Evolutionary conservation across 768 basidiomycete species (phyloP).

Genomic region (Mycena venus): DNA sequence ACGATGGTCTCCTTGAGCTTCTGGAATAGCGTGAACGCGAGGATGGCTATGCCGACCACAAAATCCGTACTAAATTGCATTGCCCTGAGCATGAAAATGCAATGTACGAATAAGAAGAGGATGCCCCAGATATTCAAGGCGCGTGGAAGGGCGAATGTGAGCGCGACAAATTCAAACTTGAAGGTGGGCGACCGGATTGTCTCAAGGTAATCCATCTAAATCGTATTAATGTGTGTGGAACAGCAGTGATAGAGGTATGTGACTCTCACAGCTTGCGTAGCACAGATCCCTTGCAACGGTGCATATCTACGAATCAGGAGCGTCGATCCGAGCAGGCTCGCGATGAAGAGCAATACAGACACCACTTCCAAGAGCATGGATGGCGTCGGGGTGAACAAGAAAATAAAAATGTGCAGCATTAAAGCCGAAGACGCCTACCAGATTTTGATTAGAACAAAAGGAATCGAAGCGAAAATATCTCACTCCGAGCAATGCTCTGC

Average conservation of each 20-base stretch:
- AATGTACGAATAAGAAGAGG: constrained; percentile 49
- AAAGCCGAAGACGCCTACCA: constrained; percentile 39
- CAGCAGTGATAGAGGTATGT: not conserved
- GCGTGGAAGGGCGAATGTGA: constrained; percentile 67
- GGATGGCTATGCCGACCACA: constrained; percentile 22
- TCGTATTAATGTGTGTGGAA: constrained; percentile 14
- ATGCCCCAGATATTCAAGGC: constrained; percentile 66
- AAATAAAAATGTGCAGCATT: constrained; percentile 46
- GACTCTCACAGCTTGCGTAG: constrained; percentile 60
- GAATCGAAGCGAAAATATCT: constrained; percentile 38
- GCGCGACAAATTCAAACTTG: constrained; percentile 63
- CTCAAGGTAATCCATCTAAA: constrained; percentile 52
- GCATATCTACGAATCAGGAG: constrained; percentile 54
- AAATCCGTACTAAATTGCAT: constrained; percentile 18
- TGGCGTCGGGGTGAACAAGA: constrained; percentile 48
- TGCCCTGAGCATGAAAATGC: constrained; percentile 45
- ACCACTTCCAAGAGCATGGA: constrained; percentile 43
- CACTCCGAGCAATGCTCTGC: constrained; percentile 53
- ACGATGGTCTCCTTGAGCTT: too few species aligned
- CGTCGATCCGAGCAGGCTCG: constrained; percentile 52
- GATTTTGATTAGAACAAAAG: constrained; percentile 38
- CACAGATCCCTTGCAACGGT: constrained; percentile 49
- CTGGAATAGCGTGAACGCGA: constrained; percentile 24
- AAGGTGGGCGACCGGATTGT: constrained; percentile 51
- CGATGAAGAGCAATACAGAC: constrained; percentile 49